phyloP scores from a whole-genome alignment of 192 early-diverging fungal species.

The Bifiguratus adelaidae region DNA sequence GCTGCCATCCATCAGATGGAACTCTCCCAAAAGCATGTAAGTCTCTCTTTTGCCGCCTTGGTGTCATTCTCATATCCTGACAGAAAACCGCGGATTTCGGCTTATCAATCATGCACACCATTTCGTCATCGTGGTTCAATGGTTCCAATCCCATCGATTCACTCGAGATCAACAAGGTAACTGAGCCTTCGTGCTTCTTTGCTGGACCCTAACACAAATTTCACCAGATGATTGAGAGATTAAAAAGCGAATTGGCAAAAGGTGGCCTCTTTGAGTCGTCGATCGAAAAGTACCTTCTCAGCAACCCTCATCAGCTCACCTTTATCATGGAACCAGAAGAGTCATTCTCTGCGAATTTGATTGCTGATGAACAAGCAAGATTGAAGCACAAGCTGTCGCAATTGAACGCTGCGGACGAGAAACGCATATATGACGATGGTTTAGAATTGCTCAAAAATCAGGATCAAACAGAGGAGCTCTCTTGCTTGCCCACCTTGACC shows the following conservation, averaged over 20 bases:
- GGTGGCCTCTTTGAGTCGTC: slow-evolving; percentile 63
- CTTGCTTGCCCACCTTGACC: slow-evolving; percentile 74
- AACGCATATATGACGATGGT: slow-evolving; percentile 56
- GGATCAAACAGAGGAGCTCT: slow-evolving; percentile 64
- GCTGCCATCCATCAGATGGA: slow-evolving; percentile 83
- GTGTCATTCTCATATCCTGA: not conserved
- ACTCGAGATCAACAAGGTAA: slow-evolving; percentile 65
- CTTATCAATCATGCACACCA: slow-evolving; percentile 62
- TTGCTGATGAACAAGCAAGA: slow-evolving; percentile 50
- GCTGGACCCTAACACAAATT: not conserved
- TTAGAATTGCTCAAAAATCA: slow-evolving; percentile 55
- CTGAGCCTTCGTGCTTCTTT: not conserved
- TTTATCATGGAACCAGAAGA: slow-evolving; percentile 78
- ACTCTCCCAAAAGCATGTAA: slow-evolving; percentile 79
- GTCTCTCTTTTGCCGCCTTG: not conserved
- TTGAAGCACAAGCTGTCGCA: slow-evolving; percentile 47
- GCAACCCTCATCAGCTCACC: slow-evolving; percentile 67
- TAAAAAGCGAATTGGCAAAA: slow-evolving; percentile 44
- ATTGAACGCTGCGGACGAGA: slow-evolving; percentile 51
- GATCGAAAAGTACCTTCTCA: slow-evolving; percentile 68
- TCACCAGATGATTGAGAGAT: slow-evolving; percentile 49
- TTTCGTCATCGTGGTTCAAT: slow-evolving; percentile 82
- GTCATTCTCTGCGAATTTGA: slow-evolving; percentile 45
- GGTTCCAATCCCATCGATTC: slow-evolving; percentile 76
- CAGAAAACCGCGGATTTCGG: slow-evolving; percentile 84